Evolutionary conservation across 306 rosid genomes (phyloP).

Genomic region (Quercus berberidifolia): DNA sequence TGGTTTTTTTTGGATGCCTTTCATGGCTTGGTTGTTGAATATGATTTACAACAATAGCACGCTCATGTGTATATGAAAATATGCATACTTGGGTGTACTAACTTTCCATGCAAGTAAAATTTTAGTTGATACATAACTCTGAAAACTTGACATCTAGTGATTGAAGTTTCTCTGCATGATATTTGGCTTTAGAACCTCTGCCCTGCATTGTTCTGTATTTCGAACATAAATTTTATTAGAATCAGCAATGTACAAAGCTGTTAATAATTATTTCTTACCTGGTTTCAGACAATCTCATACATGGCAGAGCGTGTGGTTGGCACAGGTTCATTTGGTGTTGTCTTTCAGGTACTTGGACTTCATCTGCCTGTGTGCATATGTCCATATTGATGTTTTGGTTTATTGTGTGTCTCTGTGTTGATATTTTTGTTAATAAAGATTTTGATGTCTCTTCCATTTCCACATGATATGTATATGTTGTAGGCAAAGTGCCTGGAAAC

Average conservation of each 20-base stretch:
- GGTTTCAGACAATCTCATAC: conserved; percentile 70
- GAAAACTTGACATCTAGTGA: not conserved
- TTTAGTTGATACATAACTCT: not conserved
- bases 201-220: not conserved
- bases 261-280: conserved; percentile 13
- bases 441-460: not conserved
- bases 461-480: conserved; percentile 2
- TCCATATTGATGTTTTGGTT: not conserved
- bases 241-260: not conserved
- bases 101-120: not conserved
- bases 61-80: not conserved
- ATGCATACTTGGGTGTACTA: not conserved
- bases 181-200: not conserved
- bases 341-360: conserved; percentile 69
- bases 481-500: conserved; percentile 92
- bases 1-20: not conserved
- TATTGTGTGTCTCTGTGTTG: not conserved
- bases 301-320: conserved; percentile 98
- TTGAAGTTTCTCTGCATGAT: conserved; percentile 1
- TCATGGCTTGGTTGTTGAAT: not conserved
- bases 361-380: not conserved
- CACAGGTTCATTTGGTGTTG: conserved; percentile 92
- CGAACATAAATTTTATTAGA: not conserved
- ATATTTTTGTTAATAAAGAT: not conserved
- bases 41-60: not conserved